Percentiles rank a stretch among this genome's conserved stretches.
Conservation (phyloP, 2,329 filamentous ascomycete species). For the Clonostachys chloroleuca region DNA sequence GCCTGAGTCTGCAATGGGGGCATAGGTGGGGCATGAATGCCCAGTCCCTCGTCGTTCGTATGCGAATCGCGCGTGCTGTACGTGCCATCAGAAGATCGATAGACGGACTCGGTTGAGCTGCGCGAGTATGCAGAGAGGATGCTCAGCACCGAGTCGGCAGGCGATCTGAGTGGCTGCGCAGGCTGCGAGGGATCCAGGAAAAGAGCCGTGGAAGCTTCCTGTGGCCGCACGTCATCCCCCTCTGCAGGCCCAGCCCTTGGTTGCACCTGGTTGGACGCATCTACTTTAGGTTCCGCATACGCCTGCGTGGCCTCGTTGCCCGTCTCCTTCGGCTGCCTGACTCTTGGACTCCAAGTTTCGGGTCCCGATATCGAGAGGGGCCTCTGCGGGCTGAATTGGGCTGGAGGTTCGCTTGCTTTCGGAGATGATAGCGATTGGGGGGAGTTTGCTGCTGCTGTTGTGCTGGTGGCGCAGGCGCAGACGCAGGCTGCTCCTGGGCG, state of each 20-base stretch:
- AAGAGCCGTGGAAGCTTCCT: no score
- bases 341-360: no score
- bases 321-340: no score
- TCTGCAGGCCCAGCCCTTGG: no score
- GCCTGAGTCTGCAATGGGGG: constrained; percentile 10
- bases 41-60: constrained; percentile 4
- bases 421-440: no score
- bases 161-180: constrained; percentile 21
- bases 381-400: no score
- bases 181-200: constrained; percentile 4
- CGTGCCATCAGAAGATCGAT: constrained; percentile 32
- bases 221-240: no score
- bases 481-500: neutral
- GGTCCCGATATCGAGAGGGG: no score
- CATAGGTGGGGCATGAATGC: constrained; percentile 5
- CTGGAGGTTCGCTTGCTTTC: no score
- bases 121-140: constrained; percentile 51
- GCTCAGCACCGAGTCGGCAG: constrained; percentile 47
- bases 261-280: no score
- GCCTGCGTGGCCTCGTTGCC: no score
- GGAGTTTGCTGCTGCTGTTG: neutral
- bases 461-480: neutral
- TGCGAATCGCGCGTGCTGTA: constrained; percentile 12
- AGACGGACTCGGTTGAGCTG: constrained; percentile 37
- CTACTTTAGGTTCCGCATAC: no score